These are phyloP conservation scores for Linum trigynum DNA, from an alignment of 345 rosid genomes.

Conservation along the genomic window DNA sequence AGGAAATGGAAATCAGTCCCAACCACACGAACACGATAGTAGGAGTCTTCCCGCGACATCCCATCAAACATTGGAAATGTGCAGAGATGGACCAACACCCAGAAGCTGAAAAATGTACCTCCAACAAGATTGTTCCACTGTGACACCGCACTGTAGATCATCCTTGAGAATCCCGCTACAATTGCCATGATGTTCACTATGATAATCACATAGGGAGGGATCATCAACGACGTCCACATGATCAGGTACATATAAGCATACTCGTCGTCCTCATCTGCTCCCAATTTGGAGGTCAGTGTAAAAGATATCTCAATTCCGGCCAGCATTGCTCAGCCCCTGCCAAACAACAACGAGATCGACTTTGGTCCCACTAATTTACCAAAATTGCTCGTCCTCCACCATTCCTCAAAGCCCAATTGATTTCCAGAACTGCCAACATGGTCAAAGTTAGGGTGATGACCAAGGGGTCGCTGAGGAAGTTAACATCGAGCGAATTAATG, in stretches of 20 bases:
- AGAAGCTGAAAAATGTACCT: constrained; percentile 31
- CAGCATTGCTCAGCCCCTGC: too few species aligned
- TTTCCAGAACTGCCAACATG: constrained; percentile 22
- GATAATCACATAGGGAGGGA: constrained; percentile 28
- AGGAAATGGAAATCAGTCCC: constrained; percentile 21
- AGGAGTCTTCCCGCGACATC: constrained; percentile 26
- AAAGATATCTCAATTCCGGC: too few species aligned
- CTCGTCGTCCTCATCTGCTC: constrained; percentile 17
- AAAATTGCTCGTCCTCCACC: too few species aligned
- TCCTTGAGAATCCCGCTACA: constrained; percentile 19
- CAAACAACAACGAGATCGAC: too few species aligned
- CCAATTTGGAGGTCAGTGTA: not conserved
- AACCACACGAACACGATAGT: constrained; percentile 32
- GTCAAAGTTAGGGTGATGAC: constrained; percentile 18
- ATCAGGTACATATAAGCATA: constrained; percentile 21
- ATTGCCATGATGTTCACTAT: constrained; percentile 25
- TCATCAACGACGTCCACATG: constrained; percentile 30
- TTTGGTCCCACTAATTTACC: too few species aligned
- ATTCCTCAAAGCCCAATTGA: too few species aligned
- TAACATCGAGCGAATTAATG: too few species aligned
- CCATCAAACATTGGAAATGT: constrained; percentile 31
- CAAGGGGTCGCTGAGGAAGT: constrained; percentile 12
- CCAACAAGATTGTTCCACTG: constrained; percentile 30
- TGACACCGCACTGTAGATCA: constrained; percentile 21
- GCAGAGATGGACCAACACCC: constrained; percentile 27